Evolutionary conservation across 768 basidiomycete genomes (phyloP).

Genomic region (Psilocybe cubensis): DNA sequence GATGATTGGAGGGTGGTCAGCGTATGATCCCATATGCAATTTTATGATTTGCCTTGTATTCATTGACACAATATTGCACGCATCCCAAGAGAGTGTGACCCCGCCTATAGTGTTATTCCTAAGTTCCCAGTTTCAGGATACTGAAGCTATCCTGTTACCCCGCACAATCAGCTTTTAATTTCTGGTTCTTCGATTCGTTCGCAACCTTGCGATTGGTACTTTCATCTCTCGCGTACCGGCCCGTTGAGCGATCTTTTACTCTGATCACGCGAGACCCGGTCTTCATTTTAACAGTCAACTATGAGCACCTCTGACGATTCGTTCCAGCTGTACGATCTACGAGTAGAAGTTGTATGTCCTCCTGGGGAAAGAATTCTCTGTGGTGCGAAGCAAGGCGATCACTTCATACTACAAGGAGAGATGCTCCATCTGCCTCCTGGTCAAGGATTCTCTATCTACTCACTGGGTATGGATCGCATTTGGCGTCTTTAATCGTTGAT

Average conservation of each 20-base stretch:
- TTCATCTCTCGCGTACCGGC: background rate
- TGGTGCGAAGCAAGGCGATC: constrained; percentile 65
- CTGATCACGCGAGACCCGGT: background rate
- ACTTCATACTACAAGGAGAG: constrained; percentile 66
- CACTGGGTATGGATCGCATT: constrained; percentile 45
- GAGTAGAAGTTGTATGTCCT: constrained; percentile 64
- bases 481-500: background rate
- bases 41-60: constrained; percentile 23
- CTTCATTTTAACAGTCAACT: background rate
- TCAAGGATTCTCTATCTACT: constrained; percentile 74
- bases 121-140: background rate
- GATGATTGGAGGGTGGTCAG: constrained; percentile 8
- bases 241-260: background rate
- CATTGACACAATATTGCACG: constrained; percentile 15
- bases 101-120: background rate
- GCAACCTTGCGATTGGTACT: background rate
- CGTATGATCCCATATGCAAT: constrained; percentile 19
- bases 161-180: background rate
- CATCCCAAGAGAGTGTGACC: constrained; percentile 3
- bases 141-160: background rate
- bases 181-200: background rate
- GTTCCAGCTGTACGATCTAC: constrained; percentile 68
- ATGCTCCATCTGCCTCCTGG: constrained; percentile 62
- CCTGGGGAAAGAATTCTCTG: constrained; percentile 60
- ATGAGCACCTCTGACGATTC: constrained; percentile 33